These are phyloP conservation scores for Euphorbia corollata DNA, from an alignment of 441 rosid species.

Conservation along the genomic window DNA sequence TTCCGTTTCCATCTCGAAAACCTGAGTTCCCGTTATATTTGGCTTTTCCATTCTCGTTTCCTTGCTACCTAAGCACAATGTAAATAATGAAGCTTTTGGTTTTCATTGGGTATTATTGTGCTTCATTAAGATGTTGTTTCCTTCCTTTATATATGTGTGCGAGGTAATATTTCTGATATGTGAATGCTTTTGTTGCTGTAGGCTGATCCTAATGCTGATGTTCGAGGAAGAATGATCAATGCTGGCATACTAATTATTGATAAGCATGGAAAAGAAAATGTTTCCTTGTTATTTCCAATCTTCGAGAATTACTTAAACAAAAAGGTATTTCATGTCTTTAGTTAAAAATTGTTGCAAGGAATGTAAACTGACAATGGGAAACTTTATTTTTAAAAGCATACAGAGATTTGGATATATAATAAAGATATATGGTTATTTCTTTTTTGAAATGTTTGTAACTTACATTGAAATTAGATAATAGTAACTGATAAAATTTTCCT, in stretches of 20 bases:
- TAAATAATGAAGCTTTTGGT: not conserved
- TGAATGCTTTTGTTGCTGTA: conserved; percentile 28
- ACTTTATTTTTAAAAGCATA: not conserved
- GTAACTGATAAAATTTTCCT: not conserved
- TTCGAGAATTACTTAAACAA: conserved; percentile 95
- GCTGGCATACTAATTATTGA: conserved; percentile 94
- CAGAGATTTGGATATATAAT: not conserved
- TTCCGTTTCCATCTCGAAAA: too few relatives aligned
- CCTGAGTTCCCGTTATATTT: too few relatives aligned
- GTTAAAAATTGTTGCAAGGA: conserved; percentile 7
- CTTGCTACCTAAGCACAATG: not conserved
- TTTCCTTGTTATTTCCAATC: conserved; percentile 86
- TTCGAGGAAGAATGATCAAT: conserved; percentile 97
- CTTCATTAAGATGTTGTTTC: not conserved
- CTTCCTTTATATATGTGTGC: too few relatives aligned
- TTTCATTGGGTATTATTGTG: not conserved
- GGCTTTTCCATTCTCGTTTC: too few relatives aligned
- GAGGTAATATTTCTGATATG: conserved; percentile 4
- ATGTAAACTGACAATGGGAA: not conserved
- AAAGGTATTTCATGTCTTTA: conserved; percentile 48
- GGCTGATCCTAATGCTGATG: conserved; percentile 98
- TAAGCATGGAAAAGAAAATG: conserved; percentile 89
- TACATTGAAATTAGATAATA: not conserved
- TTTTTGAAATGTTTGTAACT: too few relatives aligned
- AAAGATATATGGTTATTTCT: too few relatives aligned